Evolutionary conservation across 2,329 filamentous ascomycete genomes (phyloP).

Genomic region (Fragosphaeria purpurea): DNA sequence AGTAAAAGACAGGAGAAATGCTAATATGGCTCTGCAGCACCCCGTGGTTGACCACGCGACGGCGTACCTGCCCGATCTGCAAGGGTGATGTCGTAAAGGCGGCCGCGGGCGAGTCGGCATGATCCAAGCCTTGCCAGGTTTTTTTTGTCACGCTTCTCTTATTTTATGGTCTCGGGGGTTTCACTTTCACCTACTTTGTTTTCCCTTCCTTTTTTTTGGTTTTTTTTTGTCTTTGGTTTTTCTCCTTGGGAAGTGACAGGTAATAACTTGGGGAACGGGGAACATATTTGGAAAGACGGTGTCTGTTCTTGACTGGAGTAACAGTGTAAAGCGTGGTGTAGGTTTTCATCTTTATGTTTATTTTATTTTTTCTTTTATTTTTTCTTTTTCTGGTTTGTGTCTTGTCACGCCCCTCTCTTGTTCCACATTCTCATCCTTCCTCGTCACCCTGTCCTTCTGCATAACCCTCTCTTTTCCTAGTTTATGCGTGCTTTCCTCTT

Average conservation of each 20-base stretch:
- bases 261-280: no score
- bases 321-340: not conserved
- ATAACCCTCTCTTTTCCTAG: no score
- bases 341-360: not conserved
- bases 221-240: not conserved
- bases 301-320: no score
- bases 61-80: conserved; percentile 96
- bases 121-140: not conserved
- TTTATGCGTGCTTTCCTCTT: no score
- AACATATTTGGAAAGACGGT: no score
- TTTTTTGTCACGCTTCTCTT: no score
- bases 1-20: no score
- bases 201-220: not conserved
- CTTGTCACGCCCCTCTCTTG: no score
- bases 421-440: no score
- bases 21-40: conserved; percentile 46
- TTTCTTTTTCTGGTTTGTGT: not conserved
- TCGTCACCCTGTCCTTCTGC: no score
- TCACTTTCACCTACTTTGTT: not conserved
- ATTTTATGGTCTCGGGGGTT: not conserved
- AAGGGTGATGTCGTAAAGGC: conserved; percentile 83
- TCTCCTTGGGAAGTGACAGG: not conserved
- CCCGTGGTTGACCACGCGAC: conserved; percentile 89
- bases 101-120: conserved; percentile 3
- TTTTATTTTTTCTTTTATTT: not conserved